A percentile compares a stretch with the other conserved stretches of the same genome.
phyloP scores from a whole-genome alignment of 2,329 filamentous ascomycete genomes.

The Eutypa lata region DNA sequence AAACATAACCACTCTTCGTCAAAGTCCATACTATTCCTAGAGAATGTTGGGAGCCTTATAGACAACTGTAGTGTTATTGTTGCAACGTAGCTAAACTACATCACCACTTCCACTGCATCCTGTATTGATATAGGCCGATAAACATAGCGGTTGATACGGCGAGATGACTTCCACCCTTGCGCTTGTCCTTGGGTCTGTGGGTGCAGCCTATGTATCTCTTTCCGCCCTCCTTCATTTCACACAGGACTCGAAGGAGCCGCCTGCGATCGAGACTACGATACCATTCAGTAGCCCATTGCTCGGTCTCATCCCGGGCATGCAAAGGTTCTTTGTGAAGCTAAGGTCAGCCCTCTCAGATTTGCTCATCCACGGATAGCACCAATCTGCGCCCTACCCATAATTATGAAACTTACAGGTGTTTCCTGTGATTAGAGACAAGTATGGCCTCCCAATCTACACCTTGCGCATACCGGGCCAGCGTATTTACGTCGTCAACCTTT shows the following conservation, averaged over 20 bases:
- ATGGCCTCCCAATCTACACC: constrained; percentile 12
- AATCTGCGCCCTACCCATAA: background rate
- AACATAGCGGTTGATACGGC: too few relatives aligned
- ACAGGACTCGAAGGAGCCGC: constrained; percentile 9
- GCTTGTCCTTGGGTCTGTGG: background rate
- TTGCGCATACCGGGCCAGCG: constrained; percentile 9
- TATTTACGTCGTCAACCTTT: constrained; percentile 12
- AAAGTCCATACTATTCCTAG: too few relatives aligned
- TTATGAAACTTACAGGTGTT: constrained; percentile 1
- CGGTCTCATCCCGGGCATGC: background rate
- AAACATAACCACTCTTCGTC: too few relatives aligned
- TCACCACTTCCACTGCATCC: too few relatives aligned
- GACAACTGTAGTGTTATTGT: too few relatives aligned
- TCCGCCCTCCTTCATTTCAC: constrained; percentile 5
- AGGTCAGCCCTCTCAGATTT: background rate
- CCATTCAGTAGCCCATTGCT: constrained; percentile 9
- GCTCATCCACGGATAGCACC: background rate
- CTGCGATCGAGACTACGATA: constrained; percentile 3
- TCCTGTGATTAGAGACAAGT: constrained; percentile 7
- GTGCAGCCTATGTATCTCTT: constrained; percentile 6
- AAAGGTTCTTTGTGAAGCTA: background rate
- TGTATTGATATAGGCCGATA: too few relatives aligned
- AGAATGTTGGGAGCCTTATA: too few relatives aligned
- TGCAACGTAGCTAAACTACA: too few relatives aligned
- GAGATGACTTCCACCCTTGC: background rate